These are phyloP conservation scores for Trypanosoma congolense DNA, from an alignment of 208 protist species.

Conservation along the genomic window DNA sequence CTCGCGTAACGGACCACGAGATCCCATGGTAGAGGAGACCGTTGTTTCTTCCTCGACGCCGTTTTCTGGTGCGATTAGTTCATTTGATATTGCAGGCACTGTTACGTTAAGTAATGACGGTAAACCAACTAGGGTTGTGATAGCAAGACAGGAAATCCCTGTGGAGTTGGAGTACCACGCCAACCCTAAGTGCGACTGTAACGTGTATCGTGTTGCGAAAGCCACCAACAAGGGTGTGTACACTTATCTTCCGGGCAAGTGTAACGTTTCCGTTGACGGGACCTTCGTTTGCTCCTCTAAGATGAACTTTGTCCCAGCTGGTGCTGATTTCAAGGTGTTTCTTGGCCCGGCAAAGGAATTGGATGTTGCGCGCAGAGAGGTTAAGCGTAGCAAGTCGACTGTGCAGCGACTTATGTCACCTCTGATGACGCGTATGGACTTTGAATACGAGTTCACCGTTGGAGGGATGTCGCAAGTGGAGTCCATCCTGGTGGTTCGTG, in stretches of 20 bases:
- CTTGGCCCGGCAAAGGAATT: constrained; percentile 45
- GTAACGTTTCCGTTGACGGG: constrained; percentile 44
- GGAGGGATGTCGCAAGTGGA: constrained; percentile 10
- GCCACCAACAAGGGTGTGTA: constrained; percentile 40
- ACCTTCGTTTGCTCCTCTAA: constrained; percentile 40
- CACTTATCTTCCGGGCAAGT: constrained; percentile 41
- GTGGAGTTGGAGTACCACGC: constrained; percentile 32
- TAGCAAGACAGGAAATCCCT: constrained; percentile 29
- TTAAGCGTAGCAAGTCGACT: constrained; percentile 11
- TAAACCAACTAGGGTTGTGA: constrained; percentile 34
- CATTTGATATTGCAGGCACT: constrained; percentile 38
- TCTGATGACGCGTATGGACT: constrained; percentile 4
- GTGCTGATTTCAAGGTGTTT: constrained; percentile 39
- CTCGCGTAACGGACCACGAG: background rate
- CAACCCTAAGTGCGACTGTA: constrained; percentile 30
- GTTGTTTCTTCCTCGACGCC: constrained; percentile 19
- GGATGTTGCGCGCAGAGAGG: constrained; percentile 23
- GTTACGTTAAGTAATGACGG: constrained; percentile 43
- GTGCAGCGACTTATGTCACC: constrained; percentile 3
- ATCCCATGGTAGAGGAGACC: constrained; percentile 16
- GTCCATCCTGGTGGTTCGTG: constrained; percentile 39
- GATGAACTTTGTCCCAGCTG: constrained; percentile 33
- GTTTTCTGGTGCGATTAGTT: constrained; percentile 15
- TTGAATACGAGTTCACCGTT: constrained; percentile 24
- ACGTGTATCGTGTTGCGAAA: constrained; percentile 32